Base-by-base conservation (phyloP, 192 early-diverging fungal genomes). In the Linnemannia elongata region DNA sequence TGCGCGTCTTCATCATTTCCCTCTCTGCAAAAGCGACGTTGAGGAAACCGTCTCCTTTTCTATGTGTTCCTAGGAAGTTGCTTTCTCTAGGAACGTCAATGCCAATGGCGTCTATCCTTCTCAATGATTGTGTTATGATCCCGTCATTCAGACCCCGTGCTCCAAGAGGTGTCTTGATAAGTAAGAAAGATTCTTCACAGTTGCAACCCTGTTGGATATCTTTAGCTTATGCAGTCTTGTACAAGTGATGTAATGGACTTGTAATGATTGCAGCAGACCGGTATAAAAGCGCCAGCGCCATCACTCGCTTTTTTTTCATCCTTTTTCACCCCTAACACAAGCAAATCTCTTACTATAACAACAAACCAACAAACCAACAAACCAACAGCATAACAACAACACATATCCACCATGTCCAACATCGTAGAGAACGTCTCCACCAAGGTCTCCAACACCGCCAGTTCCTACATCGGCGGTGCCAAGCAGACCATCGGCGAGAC, bases 401-500 rank as follows among this genome's bases (percentile, higher is more conserved):
- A 33, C 49, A 52, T 52, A 52, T 22, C 17, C 49, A 52, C 17
- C 49, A 66, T 66, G 60, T 27, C 60, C 2, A 66, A 66, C 60
- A 66, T 66, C 12, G 60, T 30, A 27, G 60, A 66, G 12, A 66
- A 66, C 60, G 13, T 66, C 60, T 66, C 60, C 60, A 35, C 60
- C 27, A 73, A 41, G 60, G 60, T 82, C n/a, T 38, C 24, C 45
- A 82, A 82, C 81, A 77, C 69, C 74, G 39, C 69, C 70, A 82
- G 52, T 57, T 57, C 75, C 1, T 69, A 68, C 18, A 39, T 82
- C 38, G 81, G 81, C 33, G 69, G 42, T 55, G 45, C 69, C 57
- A 78, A 83, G 72, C 82, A 83, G 42, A 35, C 76, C 60, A 54
- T 77, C 35, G 77, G 82, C 33, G 77, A 79, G 39, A 72, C 72